Conservation (phyloP, 768 basidiomycete genomes). For the Suillus decipiens region DNA sequence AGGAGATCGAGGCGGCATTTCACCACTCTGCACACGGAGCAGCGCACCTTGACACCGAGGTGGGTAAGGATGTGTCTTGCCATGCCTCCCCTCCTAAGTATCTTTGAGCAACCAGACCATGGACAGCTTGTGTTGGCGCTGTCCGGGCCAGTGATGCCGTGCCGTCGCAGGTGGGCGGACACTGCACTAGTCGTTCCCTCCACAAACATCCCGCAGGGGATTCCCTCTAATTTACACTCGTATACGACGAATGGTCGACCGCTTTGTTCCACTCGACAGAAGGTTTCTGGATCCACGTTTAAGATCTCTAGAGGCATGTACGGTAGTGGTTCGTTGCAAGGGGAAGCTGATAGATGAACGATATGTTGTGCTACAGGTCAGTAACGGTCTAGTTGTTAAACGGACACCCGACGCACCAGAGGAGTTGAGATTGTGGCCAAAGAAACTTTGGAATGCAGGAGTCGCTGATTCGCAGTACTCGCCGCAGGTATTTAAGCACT, state of each 20-base stretch:
- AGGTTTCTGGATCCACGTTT: not conserved
- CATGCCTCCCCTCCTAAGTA: conserved; percentile 2
- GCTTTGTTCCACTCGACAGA: not conserved
- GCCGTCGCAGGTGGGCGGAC: conserved; percentile 10
- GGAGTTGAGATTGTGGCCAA: too few relatives aligned
- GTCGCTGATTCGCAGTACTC: too few relatives aligned
- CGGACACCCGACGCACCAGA: too few relatives aligned
- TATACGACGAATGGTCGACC: not conserved
- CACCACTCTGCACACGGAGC: conserved; percentile 1
- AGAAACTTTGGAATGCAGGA: too few relatives aligned
- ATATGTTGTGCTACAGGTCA: too few relatives aligned
- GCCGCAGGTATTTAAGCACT: too few relatives aligned
- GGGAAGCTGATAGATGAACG: too few relatives aligned
- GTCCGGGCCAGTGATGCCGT: not conserved
- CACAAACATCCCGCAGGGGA: not conserved
- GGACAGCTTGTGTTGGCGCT: not conserved
- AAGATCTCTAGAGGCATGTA: not conserved
- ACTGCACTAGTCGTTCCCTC: conserved; percentile 8
- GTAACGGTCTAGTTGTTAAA: too few relatives aligned
- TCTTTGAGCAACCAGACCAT: conserved; percentile 7
- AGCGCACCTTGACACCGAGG: not conserved
- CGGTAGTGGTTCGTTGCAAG: too few relatives aligned
- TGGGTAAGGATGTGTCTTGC: conserved; percentile 13
- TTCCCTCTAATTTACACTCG: not conserved
- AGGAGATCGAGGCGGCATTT: not conserved